Conservation (phyloP, 768 basidiomycete species). For the Scleroderma bovista region DNA sequence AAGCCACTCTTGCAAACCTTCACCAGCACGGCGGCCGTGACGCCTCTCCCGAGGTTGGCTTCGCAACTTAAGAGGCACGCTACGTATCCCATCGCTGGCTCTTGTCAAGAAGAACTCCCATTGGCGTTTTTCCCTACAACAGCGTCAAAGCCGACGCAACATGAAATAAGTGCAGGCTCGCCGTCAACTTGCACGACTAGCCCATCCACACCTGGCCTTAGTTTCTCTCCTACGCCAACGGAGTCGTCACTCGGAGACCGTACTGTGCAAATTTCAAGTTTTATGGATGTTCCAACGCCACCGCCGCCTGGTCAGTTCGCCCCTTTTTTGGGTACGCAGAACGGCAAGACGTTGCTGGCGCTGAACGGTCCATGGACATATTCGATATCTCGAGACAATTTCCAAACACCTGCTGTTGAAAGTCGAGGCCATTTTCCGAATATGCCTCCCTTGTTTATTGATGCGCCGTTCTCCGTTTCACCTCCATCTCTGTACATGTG, state of each 20-base stretch:
- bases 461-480: not conserved
- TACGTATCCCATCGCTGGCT: conserved; percentile 37
- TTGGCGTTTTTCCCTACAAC: not conserved
- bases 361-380: conserved; percentile 17
- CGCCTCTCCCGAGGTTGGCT: conserved; percentile 3
- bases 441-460: too few species aligned
- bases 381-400: conserved; percentile 10
- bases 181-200: conserved; percentile 27
- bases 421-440: conserved; percentile 11
- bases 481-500: not conserved
- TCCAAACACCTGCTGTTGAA: conserved; percentile 5
- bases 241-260: conserved; percentile 52
- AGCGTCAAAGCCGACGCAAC: not conserved
- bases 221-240: conserved; percentile 55
- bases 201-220: conserved; percentile 53
- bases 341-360: conserved; percentile 26
- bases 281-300: conserved; percentile 39
- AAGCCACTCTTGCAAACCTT: not conserved
- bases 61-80: conserved; percentile 34
- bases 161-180: conserved; percentile 11
- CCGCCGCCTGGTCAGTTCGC: conserved; percentile 34
- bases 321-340: conserved; percentile 29
- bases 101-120: conserved; percentile 13
- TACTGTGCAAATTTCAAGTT: conserved; percentile 51
- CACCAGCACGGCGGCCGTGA: conserved; percentile 3